Evolutionary conservation across 2,329 filamentous ascomycete species (phyloP), one percentile per base, ranked within the genome.

Genomic region (Pestalotiopsis sp.): DNA sequence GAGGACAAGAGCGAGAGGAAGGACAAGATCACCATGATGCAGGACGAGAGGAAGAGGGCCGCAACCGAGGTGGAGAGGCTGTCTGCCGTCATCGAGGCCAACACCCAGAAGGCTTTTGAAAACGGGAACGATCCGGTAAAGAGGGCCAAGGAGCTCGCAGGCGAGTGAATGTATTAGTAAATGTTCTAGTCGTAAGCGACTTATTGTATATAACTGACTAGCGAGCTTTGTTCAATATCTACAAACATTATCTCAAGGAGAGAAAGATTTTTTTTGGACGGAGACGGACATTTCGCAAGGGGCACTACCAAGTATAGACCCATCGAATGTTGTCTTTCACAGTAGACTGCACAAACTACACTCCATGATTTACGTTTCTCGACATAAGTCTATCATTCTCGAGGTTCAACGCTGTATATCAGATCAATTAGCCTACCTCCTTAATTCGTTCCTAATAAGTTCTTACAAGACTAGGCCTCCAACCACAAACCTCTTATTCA

Each of bases 51-150:
- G 27, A 23, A 12, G 3, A 62, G 5, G 11, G 36, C 38, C 17
- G 12, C 6, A 3, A 11, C 25, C n/a, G 61, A 64, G 39, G 61
- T 25, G 12, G 25, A 64, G 20, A 64, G 61, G 20, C 39, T 64
- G 4, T 49, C 9, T 23, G 25, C 38, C 3, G 27, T 38, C 5
- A 49, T 23, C 25, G 25, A 64, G 2, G 39, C n/a, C 12, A 31
- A 20, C 11, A 27, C 49, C 38, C n/a, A 52, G 11, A 45, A 45
- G 39, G 61, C 61, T 12, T 64, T 25, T 52, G 61, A 49, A 13
- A 64, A 64, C 38, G 61, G 61, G 12, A 45, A 64, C 4, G 61
- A 64, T 17, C 61, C 61, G 36, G 20, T n/a, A 17, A 64, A 64
- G 41, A 20, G 39, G 20, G 20, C 41, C 9, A 49, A 45, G 49